Percentiles rank a stretch among this genome's conserved stretches.
These are phyloP conservation scores for Monosporascus sp. DNA, from an alignment of 2,329 filamentous ascomycete genomes.

Conservation along the genomic window DNA sequence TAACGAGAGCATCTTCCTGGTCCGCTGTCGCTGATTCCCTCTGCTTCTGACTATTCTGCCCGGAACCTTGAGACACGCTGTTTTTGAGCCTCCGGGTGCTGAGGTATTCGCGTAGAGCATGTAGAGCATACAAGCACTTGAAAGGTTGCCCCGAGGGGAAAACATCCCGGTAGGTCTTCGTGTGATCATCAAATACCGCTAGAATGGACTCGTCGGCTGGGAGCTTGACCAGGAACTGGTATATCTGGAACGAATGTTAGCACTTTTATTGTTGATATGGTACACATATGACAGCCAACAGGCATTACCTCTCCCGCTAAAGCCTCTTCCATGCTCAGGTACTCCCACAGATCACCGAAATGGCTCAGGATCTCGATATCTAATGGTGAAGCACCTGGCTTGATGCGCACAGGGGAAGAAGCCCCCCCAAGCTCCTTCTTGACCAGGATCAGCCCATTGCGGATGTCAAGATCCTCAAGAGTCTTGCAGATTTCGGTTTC, in stretches of 20 bases:
- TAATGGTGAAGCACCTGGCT: slow-evolving; percentile 53
- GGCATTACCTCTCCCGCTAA: slow-evolving; percentile 59
- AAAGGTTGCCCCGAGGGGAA: slow-evolving; percentile 67
- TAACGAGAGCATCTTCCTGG: slow-evolving; percentile 32
- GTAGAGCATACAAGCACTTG: slow-evolving; percentile 67
- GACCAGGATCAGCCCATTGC: slow-evolving; percentile 61
- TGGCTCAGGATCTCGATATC: slow-evolving; percentile 77
- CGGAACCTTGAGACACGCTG: slow-evolving; percentile 19
- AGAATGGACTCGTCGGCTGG: slow-evolving; percentile 62
- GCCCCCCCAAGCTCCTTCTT: slow-evolving; percentile 49
- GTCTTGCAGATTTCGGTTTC: slow-evolving; percentile 55
- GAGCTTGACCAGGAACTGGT: slow-evolving; percentile 64
- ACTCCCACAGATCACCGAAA: slow-evolving; percentile 78
- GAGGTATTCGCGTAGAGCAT: slow-evolving; percentile 61
- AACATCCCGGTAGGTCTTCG: slow-evolving; percentile 51
- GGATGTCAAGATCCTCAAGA: slow-evolving; percentile 62
- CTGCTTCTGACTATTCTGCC: slow-evolving; percentile 14
- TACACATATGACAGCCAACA: no score
- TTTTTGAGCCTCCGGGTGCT: slow-evolving; percentile 28
- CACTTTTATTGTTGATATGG: background rate
- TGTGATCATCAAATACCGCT: slow-evolving; percentile 49
- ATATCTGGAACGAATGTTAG: slow-evolving; percentile 46
- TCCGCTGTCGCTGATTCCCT: slow-evolving; percentile 16
- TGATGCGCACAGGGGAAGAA: slow-evolving; percentile 38
- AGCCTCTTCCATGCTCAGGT: slow-evolving; percentile 67